These are phyloP conservation scores for Ganoderma boninense DNA, from an alignment of 1,284 basidiomycete genomes.

Conservation along the genomic window DNA sequence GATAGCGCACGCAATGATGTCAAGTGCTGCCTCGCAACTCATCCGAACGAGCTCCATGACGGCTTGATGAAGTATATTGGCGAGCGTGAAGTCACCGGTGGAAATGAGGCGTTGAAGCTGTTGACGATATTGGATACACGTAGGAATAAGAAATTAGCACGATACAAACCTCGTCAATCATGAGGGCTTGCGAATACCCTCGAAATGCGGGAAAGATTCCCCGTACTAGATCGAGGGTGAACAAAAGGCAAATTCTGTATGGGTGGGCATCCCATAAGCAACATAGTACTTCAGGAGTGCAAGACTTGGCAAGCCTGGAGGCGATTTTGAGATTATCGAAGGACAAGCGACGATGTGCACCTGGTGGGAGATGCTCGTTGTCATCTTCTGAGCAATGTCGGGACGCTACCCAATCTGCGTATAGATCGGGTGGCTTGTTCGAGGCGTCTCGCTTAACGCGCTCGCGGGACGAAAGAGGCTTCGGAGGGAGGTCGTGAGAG, in stretches of 20 bases:
- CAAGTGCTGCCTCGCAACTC: conserved; percentile 69
- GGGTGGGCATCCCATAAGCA: conserved; percentile 75
- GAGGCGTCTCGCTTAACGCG: conserved; percentile 26
- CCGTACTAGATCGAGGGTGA: conserved; percentile 71
- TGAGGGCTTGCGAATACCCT: conserved; percentile 83
- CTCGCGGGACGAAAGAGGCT: conserved; percentile 12
- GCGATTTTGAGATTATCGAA: conserved; percentile 64
- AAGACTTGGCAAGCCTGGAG: conserved; percentile 58
- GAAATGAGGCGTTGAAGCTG: conserved; percentile 70
- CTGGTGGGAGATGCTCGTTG: conserved; percentile 62
- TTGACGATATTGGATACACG: conserved; percentile 55
- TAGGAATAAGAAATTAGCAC: conserved; percentile 20
- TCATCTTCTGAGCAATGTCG: conserved; percentile 51
- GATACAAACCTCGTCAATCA: conserved; percentile 76
- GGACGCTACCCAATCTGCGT: conserved; percentile 72
- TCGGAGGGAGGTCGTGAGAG: conserved; percentile 10
- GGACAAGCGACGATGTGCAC: conserved; percentile 69
- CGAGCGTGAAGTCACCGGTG: conserved; percentile 21
- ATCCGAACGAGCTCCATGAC: conserved; percentile 70
- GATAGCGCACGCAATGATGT: conserved; percentile 72
- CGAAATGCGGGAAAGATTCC: conserved; percentile 81
- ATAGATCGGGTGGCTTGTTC: conserved; percentile 39
- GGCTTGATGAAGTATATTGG: conserved; percentile 58
- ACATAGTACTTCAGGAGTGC: conserved; percentile 62
- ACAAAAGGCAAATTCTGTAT: conserved; percentile 68